Evolutionary conservation across 2,329 filamentous ascomycete species (phyloP).

Genomic region (Beauveria asiatica): DNA sequence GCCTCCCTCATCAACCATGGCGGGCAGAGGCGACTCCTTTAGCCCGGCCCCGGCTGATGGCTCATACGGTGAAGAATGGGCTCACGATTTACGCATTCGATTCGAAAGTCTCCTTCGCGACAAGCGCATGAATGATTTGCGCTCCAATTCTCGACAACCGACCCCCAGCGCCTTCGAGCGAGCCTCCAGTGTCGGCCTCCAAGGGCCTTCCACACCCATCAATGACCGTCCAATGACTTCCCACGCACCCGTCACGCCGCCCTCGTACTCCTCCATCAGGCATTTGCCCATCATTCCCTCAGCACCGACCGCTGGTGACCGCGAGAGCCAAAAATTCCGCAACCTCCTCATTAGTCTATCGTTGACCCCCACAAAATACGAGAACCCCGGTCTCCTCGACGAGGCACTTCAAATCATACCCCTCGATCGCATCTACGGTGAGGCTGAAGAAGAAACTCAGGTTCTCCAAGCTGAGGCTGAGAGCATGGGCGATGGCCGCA

Average conservation of each 20-base stretch:
- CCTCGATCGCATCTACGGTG: conserved; percentile 81
- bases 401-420: conserved; percentile 83
- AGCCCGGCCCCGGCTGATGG: conserved; percentile 22
- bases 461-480: conserved; percentile 80
- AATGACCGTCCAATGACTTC: conserved; percentile 39
- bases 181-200: conserved; percentile 40
- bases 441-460: conserved; percentile 89
- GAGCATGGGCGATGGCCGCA: conserved; percentile 71
- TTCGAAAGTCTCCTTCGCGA: conserved; percentile 84
- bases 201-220: conserved; percentile 28
- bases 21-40: conserved; percentile 28
- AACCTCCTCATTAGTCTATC: conserved; percentile 81
- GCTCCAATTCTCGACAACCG: conserved; percentile 42
- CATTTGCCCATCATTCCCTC: conserved; percentile 56
- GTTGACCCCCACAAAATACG: conserved; percentile 83
- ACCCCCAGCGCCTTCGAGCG: conserved; percentile 47
- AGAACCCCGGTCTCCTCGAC: conserved; percentile 90
- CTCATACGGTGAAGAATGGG: conserved; percentile 63
- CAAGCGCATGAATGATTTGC: conserved; percentile 75
- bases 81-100: conserved; percentile 67
- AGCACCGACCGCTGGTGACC: conserved; percentile 57
- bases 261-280: conserved; percentile 40
- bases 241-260: conserved; percentile 33
- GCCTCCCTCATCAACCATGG: conserved; percentile 23
- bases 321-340: conserved; percentile 63